Base-by-base conservation (phyloP, 2,329 filamentous ascomycete species). In the Trichoderma sp. region DNA sequence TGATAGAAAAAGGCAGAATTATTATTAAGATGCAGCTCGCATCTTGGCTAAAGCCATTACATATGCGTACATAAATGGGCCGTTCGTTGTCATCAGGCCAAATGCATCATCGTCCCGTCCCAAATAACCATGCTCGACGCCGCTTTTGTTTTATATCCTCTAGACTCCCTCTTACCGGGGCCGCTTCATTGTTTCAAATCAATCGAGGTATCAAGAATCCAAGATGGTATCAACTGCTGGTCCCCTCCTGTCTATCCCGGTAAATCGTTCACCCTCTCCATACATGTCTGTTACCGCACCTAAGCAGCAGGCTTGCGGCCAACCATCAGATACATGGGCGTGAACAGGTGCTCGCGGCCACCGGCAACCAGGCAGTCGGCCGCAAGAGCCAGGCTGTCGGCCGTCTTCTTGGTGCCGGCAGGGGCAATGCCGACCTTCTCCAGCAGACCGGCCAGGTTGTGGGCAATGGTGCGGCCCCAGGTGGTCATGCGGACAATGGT, bases 251-350 rank as follows among this genome's bases (percentile, higher is more conserved):
- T 30, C 30, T 30, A 9, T 30, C 24, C 45, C 26, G 21, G 34
- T 44, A 24, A 45, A 21, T 44, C 52, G 24, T 47, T 28, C 21
- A 9, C 7, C 17, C 1, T 24, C 17, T n/a, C 30, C 21, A 24
- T 17, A 5, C 12, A 5, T 48, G 15, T 43, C n/a, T 28, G 10
- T 24, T 5, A 6, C 48, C 24, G 1, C 12, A 15, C 48, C 63
- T 67, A 71, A 58, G 68, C 45, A 9, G 63, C 70, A 59, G 94
- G 92, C 84, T 97, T 97, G 79, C 91, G 88, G 67, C 88, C 94
- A 66, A 97, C 87, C 92, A 97, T 97, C 74, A 98, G 82, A 81
- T 97, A 97, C 94, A 98, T 98, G 64, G 94, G 94, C 1, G 94
- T 98, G 80, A 98, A 98, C n/a, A 98, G 85, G 78, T 96, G 91